These are phyloP conservation scores for Blastobotrys apis DNA, from an alignment of 1,139 yeast species.

Conservation along the genomic window DNA sequence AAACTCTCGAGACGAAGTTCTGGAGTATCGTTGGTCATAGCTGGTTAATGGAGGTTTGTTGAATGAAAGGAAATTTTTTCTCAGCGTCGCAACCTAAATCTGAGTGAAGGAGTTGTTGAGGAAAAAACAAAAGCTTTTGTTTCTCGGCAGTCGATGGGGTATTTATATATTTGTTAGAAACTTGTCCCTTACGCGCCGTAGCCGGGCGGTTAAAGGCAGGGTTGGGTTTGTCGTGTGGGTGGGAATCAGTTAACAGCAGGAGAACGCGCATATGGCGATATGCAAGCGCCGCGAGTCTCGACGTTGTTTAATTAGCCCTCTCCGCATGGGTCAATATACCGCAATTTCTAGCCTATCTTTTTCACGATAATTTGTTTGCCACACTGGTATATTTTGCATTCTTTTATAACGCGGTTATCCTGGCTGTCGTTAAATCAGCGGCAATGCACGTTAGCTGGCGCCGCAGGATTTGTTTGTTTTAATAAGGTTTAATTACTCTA, in stretches of 20 bases:
- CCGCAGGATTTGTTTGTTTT: not conserved
- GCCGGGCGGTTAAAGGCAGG: not conserved
- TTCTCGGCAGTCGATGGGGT: not conserved
- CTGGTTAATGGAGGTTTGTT: not conserved
- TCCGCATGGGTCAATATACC: not conserved
- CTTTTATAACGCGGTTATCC: no score
- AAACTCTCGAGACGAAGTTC: slow-evolving; percentile 18
- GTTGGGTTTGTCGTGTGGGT: not conserved
- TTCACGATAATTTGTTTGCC: not conserved
- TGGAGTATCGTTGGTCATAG: slow-evolving; percentile 14
- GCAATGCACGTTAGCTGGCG: no score
- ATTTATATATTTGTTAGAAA: no score
- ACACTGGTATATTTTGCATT: slow-evolving; percentile 1
- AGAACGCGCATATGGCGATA: slow-evolving; percentile 10
- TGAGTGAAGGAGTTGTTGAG: not conserved
- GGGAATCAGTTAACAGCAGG: slow-evolving; percentile 16
- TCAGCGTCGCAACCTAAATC: not conserved
- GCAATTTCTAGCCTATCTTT: slow-evolving; percentile 7
- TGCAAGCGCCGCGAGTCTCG: not conserved
- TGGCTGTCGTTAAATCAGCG: no score
- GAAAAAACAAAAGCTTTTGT: no score
- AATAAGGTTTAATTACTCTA: not conserved
- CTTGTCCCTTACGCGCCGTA: no score
- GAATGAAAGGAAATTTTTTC: not conserved
- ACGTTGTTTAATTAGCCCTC: not conserved